These are phyloP conservation scores for Trichocladium antarcticum DNA, from an alignment of 495 filamentous ascomycete species.

Conservation along the genomic window DNA sequence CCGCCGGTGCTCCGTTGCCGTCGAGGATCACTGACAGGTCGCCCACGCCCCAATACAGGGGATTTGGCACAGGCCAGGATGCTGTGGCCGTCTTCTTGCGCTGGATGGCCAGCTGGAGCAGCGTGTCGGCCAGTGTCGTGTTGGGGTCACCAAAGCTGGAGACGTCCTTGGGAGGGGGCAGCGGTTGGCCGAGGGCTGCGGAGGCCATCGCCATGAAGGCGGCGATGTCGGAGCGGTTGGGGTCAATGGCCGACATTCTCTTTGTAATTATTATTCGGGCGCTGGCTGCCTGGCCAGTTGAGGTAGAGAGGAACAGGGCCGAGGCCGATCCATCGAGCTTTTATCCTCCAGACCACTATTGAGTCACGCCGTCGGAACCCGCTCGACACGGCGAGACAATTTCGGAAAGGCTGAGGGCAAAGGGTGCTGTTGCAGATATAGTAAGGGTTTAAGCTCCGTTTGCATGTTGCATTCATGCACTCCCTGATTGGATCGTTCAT, in stretches of 20 bases:
- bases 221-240: conserved; percentile 18
- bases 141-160: conserved; percentile 22
- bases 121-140: conserved; percentile 7
- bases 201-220: conserved; percentile 23
- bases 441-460: too few relatives aligned
- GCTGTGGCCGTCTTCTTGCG: conserved; percentile 27
- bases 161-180: conserved; percentile 24
- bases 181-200: conserved; percentile 9
- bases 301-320: too few relatives aligned
- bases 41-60: conserved; percentile 23
- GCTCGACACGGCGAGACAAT: too few relatives aligned
- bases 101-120: conserved; percentile 17
- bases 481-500: too few relatives aligned
- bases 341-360: too few relatives aligned
- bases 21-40: conserved; percentile 27
- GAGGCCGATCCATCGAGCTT: too few relatives aligned
- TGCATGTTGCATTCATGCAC: too few relatives aligned
- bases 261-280: neutral
- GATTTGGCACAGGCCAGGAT: conserved; percentile 25
- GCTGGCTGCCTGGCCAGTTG: neutral
- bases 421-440: too few relatives aligned
- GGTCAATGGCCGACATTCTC: conserved; percentile 41
- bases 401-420: too few relatives aligned
- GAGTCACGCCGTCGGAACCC: too few relatives aligned
- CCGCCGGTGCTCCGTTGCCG: conserved; percentile 17